Percentiles rank a stretch among this genome's conserved stretches.
phyloP scores from a whole-genome alignment of 805 yeast species.

The Saccharomycopsis selenospora region DNA sequence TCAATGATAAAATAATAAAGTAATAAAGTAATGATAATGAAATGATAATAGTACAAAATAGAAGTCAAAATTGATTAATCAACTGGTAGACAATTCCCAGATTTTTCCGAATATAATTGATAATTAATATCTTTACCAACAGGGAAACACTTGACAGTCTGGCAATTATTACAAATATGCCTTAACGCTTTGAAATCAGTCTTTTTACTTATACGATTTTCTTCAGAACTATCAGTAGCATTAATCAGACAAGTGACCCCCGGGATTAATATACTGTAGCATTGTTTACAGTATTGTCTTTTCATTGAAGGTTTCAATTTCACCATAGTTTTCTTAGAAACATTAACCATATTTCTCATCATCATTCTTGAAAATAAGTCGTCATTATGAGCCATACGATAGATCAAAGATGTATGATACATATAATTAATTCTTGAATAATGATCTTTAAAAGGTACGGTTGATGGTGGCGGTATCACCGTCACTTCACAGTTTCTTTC shows the following conservation, averaged over 20 bases:
- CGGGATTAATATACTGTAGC: constrained; percentile 9
- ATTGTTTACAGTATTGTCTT: constrained; percentile 15
- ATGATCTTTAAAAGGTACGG: constrained; percentile 10
- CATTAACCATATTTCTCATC: constrained; percentile 11
- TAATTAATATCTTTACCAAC: background rate
- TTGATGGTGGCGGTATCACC: background rate
- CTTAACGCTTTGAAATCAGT: background rate
- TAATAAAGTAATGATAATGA: no score
- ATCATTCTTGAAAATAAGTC: constrained; percentile 13
- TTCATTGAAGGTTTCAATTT: constrained; percentile 15
- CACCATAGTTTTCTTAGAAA: constrained; percentile 15
- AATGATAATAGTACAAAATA: no score
- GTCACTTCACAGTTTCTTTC: background rate
- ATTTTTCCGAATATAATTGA: background rate
- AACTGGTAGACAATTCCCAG: background rate
- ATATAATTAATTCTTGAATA: constrained; percentile 16
- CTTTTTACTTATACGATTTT: background rate
- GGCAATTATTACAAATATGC: background rate
- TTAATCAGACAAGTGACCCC: no score
- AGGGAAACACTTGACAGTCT: background rate
- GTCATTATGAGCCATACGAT: background rate
- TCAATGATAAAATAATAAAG: no score
- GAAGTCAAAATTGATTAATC: no score
- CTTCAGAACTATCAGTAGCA: background rate
- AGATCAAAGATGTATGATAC: constrained; percentile 12